These are phyloP conservation scores for Penicillium palitans DNA, from an alignment of 2,329 filamentous ascomycete genomes.

Conservation along the genomic window DNA sequence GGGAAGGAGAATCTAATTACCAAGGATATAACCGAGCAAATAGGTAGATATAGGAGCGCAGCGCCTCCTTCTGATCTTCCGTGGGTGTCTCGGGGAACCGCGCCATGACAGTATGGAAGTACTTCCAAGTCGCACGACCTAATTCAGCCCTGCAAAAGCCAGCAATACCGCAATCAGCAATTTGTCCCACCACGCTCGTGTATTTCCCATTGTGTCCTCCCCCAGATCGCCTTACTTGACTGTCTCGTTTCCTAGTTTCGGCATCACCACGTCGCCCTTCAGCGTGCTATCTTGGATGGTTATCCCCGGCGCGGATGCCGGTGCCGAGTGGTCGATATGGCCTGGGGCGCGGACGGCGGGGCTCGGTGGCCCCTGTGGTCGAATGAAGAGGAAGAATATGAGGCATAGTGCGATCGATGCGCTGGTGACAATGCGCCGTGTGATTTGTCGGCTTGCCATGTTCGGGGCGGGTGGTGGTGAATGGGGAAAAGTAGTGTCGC, in stretches of 20 bases:
- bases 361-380: conserved; percentile 39
- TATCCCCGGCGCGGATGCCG: conserved; percentile 22
- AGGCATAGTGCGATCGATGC: conserved; percentile 35
- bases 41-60: conserved; percentile 62
- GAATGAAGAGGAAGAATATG: conserved; percentile 41
- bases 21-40: conserved; percentile 67
- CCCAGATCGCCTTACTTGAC: conserved; percentile 42
- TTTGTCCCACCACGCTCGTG: background rate
- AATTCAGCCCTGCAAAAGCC: conserved; percentile 56
- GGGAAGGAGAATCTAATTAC: conserved; percentile 33
- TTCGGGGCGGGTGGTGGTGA: background rate
- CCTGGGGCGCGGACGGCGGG: conserved; percentile 44
- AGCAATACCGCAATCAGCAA: conserved; percentile 10
- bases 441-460: conserved; percentile 42
- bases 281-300: conserved; percentile 38
- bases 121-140: conserved; percentile 65
- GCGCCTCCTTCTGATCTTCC: conserved; percentile 58
- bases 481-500: conserved; percentile 2
- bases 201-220: background rate
- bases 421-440: conserved; percentile 39
- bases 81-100: conserved; percentile 65
- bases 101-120: conserved; percentile 67
- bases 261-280: conserved; percentile 49
- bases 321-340: conserved; percentile 37
- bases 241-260: conserved; percentile 51